Percentiles rank a stretch among this genome's conserved stretches.
phyloP scores from a whole-genome alignment of 2,329 filamentous ascomycete species.

The Metarhizium guizhouense region DNA sequence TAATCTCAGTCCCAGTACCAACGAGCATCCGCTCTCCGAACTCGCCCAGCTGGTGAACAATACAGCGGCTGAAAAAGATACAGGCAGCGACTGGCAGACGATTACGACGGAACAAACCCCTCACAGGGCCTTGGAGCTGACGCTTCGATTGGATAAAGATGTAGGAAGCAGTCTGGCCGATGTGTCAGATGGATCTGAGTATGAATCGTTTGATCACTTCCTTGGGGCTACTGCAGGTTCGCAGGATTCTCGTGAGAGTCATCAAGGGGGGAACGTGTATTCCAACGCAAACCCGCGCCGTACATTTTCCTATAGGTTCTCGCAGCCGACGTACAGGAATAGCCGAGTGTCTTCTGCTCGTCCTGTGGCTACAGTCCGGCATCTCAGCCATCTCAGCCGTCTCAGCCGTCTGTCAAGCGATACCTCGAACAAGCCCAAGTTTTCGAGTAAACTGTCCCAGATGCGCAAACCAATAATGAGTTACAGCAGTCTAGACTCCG shows the following conservation, averaged over 20 bases:
- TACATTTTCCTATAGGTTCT: neutral
- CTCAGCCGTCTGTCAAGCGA: conserved; percentile 17
- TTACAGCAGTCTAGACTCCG: conserved; percentile 23
- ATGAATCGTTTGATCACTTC: conserved; percentile 8
- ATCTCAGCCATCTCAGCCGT: conserved; percentile 17
- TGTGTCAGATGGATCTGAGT: conserved; percentile 27
- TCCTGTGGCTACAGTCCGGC: conserved; percentile 15
- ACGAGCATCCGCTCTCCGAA: conserved; percentile 6
- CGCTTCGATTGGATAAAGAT: conserved; percentile 14
- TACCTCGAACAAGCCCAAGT: neutral
- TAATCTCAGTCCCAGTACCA: neutral
- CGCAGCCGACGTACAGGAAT: conserved; percentile 13
- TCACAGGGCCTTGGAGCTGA: conserved; percentile 14
- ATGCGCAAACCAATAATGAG: conserved; percentile 16
- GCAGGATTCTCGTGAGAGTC: conserved; percentile 4
- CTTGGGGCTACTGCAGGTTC: neutral
- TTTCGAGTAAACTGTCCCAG: conserved; percentile 9
- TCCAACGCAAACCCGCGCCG: neutral
- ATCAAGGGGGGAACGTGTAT: conserved; percentile 1
- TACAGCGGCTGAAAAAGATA: conserved; percentile 6
- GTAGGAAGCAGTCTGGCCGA: conserved; percentile 37
- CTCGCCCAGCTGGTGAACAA: conserved; percentile 5
- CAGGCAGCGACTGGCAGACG: conserved; percentile 28
- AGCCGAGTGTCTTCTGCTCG: conserved; percentile 11
- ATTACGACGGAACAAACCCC: conserved; percentile 20